Percentiles rank a stretch among this genome's conserved stretches.
These are phyloP conservation scores for Bryoerythrophyllum caledonicum DNA, from an alignment of 225 moss, liverwort and hornwort genomes.

Conservation along the genomic window DNA sequence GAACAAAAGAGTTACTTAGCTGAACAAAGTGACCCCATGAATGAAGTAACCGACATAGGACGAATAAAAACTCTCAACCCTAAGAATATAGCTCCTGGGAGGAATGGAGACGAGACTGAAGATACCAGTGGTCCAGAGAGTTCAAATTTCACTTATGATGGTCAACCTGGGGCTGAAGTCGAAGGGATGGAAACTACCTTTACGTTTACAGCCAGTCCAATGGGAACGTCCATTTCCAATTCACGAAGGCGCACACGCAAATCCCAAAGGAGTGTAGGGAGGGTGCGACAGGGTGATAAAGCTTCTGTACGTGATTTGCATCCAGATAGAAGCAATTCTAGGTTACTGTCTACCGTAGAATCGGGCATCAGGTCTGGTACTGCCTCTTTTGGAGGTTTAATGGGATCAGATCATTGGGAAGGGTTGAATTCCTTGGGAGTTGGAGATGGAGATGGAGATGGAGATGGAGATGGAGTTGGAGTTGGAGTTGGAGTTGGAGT, in stretches of 20 bases:
- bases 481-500: too few species aligned
- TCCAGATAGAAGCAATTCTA: constrained; percentile 31
- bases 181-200: constrained; percentile 59
- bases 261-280: constrained; percentile 40
- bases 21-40: constrained; percentile 25
- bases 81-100: constrained; percentile 27
- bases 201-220: constrained; percentile 68
- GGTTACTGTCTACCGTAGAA: constrained; percentile 24
- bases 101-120: constrained; percentile 44
- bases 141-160: constrained; percentile 39
- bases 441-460: too few species aligned
- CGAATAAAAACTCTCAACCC: too few species aligned
- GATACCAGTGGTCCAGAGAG: constrained; percentile 35
- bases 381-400: constrained; percentile 34
- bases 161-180: constrained; percentile 44
- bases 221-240: constrained; percentile 45
- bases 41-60: constrained; percentile 8
- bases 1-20: constrained; percentile 30
- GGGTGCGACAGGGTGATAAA: constrained; percentile 30
- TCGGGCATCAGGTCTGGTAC: constrained; percentile 26
- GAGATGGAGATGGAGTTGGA: too few species aligned
- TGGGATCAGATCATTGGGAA: constrained; percentile 42
- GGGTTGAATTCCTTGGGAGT: constrained; percentile 39
- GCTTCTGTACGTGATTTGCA: constrained; percentile 23
- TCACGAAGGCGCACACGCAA: constrained; percentile 57